Percentiles rank a stretch among this genome's conserved stretches.
These are phyloP conservation scores for Alnus glutinosa DNA, from an alignment of 306 rosid genomes.

Conservation along the genomic window DNA sequence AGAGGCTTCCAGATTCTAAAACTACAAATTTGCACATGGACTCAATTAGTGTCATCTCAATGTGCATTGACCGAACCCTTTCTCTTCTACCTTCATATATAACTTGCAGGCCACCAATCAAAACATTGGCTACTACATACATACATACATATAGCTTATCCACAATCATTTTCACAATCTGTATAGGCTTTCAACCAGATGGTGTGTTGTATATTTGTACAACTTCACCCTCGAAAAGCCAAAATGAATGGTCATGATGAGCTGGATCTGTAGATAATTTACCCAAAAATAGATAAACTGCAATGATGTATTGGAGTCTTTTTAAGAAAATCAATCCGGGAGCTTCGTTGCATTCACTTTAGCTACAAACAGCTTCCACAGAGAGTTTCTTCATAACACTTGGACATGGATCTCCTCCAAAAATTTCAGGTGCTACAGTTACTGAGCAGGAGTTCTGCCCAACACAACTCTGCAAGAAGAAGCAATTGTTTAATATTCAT, in stretches of 20 bases:
- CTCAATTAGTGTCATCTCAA: constrained; percentile 54
- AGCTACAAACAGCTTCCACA: constrained; percentile 89
- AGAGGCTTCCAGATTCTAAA: constrained; percentile 50
- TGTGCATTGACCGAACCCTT: constrained; percentile 45
- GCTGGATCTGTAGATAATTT: constrained; percentile 34
- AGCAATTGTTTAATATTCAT: constrained; percentile 2
- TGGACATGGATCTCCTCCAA: constrained; percentile 99
- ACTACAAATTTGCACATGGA: constrained; percentile 63
- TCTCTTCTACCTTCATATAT: constrained; percentile 28
- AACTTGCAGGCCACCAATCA: constrained; percentile 39
- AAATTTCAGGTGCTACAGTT: constrained; percentile 69
- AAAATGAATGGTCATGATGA: constrained; percentile 52
- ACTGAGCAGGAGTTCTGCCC: constrained; percentile 82
- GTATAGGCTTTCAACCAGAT: constrained; percentile 53
- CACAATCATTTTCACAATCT: constrained; percentile 50
- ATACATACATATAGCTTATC: constrained; percentile 36
- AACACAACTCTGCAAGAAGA: constrained; percentile 69
- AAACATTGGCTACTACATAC: constrained; percentile 25
- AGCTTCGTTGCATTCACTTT: constrained; percentile 41
- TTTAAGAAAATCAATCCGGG: constrained; percentile 19
- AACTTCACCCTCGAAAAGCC: constrained; percentile 87
- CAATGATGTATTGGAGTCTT: constrained; percentile 21
- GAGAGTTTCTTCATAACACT: constrained; percentile 90
- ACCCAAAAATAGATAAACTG: constrained; percentile 18
- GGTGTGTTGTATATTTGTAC: constrained; percentile 84